A percentile compares a stretch with the other conserved stretches of the same genome.
phyloP scores from a whole-genome alignment of 2,329 filamentous ascomycete species.

The Fusarium beomiforme region DNA sequence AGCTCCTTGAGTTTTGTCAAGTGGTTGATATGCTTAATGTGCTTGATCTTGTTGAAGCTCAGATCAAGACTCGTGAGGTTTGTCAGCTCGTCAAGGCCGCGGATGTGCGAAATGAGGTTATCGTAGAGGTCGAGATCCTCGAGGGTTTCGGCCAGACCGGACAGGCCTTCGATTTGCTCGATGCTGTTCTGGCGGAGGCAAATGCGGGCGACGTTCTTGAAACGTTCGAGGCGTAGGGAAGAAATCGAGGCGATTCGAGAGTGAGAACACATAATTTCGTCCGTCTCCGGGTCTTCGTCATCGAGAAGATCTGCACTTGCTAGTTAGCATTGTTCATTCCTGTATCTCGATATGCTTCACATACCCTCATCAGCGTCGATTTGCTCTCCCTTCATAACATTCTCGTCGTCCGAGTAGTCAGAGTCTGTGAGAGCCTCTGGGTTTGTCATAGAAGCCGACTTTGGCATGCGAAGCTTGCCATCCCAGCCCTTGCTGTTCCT shows the following conservation, averaged over 20 bases:
- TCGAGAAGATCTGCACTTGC: constrained; percentile 64
- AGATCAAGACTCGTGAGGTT: constrained; percentile 85
- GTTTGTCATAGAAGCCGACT: constrained; percentile 70
- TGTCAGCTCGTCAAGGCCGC: constrained; percentile 80
- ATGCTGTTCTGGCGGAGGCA: constrained; percentile 96
- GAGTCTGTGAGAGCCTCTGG: constrained; percentile 85
- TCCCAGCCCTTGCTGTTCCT: constrained; percentile 80
- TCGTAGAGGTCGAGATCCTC: constrained; percentile 95
- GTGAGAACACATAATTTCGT: constrained; percentile 93
- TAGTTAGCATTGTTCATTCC: constrained; percentile 16
- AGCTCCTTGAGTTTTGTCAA: constrained; percentile 82
- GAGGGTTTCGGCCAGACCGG: constrained; percentile 71
- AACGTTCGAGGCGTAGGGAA: constrained; percentile 83
- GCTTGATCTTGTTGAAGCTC: constrained; percentile 99
- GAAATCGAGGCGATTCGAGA: constrained; percentile 82
- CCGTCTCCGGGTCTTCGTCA: constrained; percentile 66
- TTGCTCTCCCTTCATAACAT: constrained; percentile 75
- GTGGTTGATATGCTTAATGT: constrained; percentile 89
- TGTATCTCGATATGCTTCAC: background rate
- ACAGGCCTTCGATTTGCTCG: constrained; percentile 79
- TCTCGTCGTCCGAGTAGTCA: constrained; percentile 81
- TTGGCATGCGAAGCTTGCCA: constrained; percentile 81
- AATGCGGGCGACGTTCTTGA: constrained; percentile 77
- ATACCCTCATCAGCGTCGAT: constrained; percentile 85
- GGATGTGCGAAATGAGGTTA: constrained; percentile 89